phyloP scores from a whole-genome alignment of 331 rosid genomes.

The Pyracantha coccinea region DNA sequence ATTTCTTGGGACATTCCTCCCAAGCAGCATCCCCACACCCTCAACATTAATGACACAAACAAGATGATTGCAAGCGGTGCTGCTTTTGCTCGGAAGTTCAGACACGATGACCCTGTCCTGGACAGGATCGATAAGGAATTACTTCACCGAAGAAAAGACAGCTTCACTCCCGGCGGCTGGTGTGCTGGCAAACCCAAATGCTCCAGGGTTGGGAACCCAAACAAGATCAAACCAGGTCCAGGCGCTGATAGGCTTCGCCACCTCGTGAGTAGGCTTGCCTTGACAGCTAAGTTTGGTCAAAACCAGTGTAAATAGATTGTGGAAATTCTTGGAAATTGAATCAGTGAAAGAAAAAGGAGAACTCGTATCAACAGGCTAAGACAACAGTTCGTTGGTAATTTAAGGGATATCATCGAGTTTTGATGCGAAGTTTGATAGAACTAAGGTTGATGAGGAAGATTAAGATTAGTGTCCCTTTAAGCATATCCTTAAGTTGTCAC shows the following conservation, averaged over 20 bases:
- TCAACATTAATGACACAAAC: slow-evolving; percentile 55
- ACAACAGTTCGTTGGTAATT: slow-evolving; percentile 2
- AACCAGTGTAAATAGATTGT: slow-evolving; percentile 62
- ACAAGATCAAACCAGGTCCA: slow-evolving; percentile 64
- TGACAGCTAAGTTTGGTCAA: slow-evolving; percentile 35
- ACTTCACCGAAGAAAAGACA: slow-evolving; percentile 34
- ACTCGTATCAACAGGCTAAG: neutral
- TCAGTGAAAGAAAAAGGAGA: neutral
- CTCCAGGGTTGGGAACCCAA: slow-evolving; percentile 57
- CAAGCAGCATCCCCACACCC: slow-evolving; percentile 77
- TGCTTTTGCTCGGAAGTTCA: slow-evolving; percentile 79
- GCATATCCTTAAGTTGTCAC: neutral
- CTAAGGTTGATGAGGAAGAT: neutral
- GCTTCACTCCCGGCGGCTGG: slow-evolving; percentile 86
- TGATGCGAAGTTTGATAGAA: neutral
- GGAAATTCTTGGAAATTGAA: slow-evolving; percentile 15
- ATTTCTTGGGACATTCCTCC: slow-evolving; percentile 93
- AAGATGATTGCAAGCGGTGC: slow-evolving; percentile 72
- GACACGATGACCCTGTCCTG: slow-evolving; percentile 44
- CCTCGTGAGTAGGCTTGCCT: slow-evolving; percentile 29
- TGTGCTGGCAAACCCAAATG: slow-evolving; percentile 73
- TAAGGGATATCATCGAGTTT: neutral
- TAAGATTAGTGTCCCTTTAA: neutral
- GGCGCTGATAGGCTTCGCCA: slow-evolving; percentile 57
- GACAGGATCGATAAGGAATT: slow-evolving; percentile 57